phyloP scores from a whole-genome alignment of 345 rosid genomes.

The Syzygium aromaticum region DNA sequence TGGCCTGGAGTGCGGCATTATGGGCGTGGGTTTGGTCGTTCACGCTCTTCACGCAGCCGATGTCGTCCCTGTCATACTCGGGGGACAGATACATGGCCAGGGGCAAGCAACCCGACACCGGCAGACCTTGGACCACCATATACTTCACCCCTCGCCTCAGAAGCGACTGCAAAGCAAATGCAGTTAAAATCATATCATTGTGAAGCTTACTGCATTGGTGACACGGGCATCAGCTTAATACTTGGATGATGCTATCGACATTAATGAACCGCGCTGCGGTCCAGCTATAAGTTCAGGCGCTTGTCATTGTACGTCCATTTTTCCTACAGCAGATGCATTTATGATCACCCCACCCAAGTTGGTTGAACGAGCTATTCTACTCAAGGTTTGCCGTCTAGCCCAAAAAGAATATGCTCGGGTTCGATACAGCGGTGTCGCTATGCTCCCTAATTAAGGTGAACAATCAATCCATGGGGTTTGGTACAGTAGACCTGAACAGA shows the following conservation, averaged over 20 bases:
- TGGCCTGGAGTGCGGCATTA: conserved; percentile 37
- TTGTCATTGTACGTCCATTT: rapidly evolving
- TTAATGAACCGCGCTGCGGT: background rate
- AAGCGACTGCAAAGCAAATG: conserved; percentile 32
- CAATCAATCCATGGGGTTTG: background rate
- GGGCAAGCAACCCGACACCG: conserved; percentile 71
- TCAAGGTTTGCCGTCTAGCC: background rate
- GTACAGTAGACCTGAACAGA: background rate
- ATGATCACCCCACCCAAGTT: background rate
- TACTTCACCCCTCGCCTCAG: conserved; percentile 64
- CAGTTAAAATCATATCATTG: background rate
- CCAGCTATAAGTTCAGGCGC: background rate
- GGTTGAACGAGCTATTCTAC: background rate
- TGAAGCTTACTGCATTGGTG: background rate
- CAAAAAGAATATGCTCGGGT: background rate
- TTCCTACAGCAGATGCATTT: background rate
- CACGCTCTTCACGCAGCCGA: conserved; percentile 70
- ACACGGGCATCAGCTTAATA: background rate
- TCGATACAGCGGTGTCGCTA: background rate
- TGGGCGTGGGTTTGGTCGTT: conserved; percentile 50
- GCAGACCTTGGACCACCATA: conserved; percentile 76
- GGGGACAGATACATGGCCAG: conserved; percentile 50
- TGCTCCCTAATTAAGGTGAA: background rate
- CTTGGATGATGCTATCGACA: background rate
- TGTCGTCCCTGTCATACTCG: conserved; percentile 49